phyloP scores from a whole-genome alignment of 1,284 basidiomycete species.

The Schizophyllum commune region DNA sequence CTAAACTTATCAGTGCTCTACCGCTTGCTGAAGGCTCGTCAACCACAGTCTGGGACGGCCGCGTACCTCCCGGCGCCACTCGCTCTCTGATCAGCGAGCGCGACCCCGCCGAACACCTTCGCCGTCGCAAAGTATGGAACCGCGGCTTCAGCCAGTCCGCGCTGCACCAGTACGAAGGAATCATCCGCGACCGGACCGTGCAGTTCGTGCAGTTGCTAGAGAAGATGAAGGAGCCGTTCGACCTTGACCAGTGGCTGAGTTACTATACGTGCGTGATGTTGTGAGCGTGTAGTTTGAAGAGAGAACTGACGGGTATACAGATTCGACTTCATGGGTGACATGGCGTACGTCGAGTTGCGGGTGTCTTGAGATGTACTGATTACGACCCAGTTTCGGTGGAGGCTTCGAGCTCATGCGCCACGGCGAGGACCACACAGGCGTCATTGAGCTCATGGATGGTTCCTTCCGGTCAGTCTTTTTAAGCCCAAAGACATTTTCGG shows the following conservation, averaged over 20 bases:
- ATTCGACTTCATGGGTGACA: slow-evolving; percentile 32
- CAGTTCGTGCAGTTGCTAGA: slow-evolving; percentile 27
- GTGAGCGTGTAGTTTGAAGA: not conserved
- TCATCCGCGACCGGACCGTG: slow-evolving; percentile 22
- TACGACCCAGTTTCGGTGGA: slow-evolving; percentile 19
- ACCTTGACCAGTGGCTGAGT: slow-evolving; percentile 26
- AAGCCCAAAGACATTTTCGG: too few species aligned
- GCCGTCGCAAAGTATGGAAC: slow-evolving; percentile 33
- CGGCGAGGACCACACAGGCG: slow-evolving; percentile 9
- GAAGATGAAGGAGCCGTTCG: slow-evolving; percentile 13
- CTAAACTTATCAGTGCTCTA: not conserved
- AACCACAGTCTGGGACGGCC: slow-evolving; percentile 17
- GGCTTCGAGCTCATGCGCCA: slow-evolving; percentile 21
- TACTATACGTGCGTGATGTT: slow-evolving; percentile 24
- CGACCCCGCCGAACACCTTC: slow-evolving; percentile 27
- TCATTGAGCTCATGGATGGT: slow-evolving; percentile 5
- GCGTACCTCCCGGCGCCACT: slow-evolving; percentile 12
- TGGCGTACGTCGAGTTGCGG: slow-evolving; percentile 18
- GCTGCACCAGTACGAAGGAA: slow-evolving; percentile 30
- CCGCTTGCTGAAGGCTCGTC: not conserved
- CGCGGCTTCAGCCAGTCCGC: slow-evolving; percentile 29
- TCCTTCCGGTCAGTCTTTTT: slow-evolving; percentile 10
- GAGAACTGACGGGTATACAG: slow-evolving; percentile 10
- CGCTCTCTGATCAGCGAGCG: slow-evolving; percentile 22
- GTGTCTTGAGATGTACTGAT: not conserved